phyloP scores from a whole-genome alignment of 2,329 filamentous ascomycete genomes.

The Hymenoscyphus infarciens region DNA sequence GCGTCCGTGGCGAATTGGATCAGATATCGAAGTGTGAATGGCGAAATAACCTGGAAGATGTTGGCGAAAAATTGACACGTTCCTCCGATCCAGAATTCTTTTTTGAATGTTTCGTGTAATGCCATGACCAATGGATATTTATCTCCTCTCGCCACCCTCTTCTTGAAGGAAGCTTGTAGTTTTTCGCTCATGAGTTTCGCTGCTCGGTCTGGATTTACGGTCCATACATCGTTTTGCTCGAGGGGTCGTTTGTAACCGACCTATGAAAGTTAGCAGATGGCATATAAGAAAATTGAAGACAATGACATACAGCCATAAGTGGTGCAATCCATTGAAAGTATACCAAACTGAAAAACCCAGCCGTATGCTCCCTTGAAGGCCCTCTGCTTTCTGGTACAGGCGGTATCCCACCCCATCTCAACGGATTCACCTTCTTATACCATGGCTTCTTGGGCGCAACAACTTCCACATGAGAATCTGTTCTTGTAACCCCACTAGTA shows the following conservation, averaged over 20 bases:
- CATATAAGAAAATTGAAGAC: not conserved
- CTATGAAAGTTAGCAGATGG: constrained; percentile 40
- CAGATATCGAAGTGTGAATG: constrained; percentile 80
- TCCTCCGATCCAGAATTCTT: constrained; percentile 84
- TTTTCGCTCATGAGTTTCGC: constrained; percentile 66
- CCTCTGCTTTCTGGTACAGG: constrained; percentile 51
- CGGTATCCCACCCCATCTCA: constrained; percentile 56
- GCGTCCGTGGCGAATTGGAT: constrained; percentile 82
- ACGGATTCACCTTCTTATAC: constrained; percentile 59
- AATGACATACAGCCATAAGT: constrained; percentile 66
- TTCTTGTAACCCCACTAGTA: constrained; percentile 46
- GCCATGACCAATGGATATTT: constrained; percentile 75
- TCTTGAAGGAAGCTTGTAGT: constrained; percentile 65
- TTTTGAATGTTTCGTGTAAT: constrained; percentile 79
- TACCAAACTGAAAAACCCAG: constrained; percentile 69
- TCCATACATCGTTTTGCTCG: constrained; percentile 82
- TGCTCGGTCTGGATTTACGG: constrained; percentile 75
- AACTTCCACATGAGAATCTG: constrained; percentile 33
- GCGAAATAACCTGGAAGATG: constrained; percentile 75
- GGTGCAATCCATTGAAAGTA: constrained; percentile 90
- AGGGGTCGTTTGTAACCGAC: constrained; percentile 82
- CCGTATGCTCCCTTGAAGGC: constrained; percentile 66
- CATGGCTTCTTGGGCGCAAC: constrained; percentile 51
- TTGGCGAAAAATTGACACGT: constrained; percentile 69
- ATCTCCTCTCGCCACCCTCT: constrained; percentile 62